Evolutionary conservation across 371 early-diverging fungal genomes (phyloP), one percentile per base, ranked within the genome.

Genomic region (Capniomyces stellatus): DNA sequence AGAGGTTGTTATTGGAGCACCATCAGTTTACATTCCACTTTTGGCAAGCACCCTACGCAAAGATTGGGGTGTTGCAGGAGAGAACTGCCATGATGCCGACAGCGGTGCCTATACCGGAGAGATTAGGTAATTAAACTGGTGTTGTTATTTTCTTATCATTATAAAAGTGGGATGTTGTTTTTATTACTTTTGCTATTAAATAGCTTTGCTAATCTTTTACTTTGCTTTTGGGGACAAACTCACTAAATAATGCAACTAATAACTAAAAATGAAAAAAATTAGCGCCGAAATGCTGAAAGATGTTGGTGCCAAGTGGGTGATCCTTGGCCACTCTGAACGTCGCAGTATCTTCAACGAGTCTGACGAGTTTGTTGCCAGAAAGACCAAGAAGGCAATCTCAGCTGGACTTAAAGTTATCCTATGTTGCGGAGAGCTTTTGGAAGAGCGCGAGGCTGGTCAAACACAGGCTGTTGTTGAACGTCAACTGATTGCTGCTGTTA

Each of bases 281-380:
- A 83, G 91, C 67, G 79, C 91, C 59, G 86, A 86, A 63, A 86
- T 92, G 79, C 78, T 99, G 63, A 92, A 90, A 76, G 99, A 99
- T 64, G 69, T 93, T 50, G 79, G 78, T 56, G 85, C 94, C 66
- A 77, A 85, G 57, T 98, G 93, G 92, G 87, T 86, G 53, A 86
- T 99, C 58, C 75, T 98, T 58, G 99, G 99, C 57, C 99, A 99
- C 82, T 97, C 97, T 60, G 99, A 99, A 72, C 88, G 99, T 66
- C 83, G 98, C 64, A 83, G 80, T 63, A 78, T 86, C 67, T 94
- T 93, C 69, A 63, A 74, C 35, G 99, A 99, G 72, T 73, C 83
- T 41, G 84, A 88, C 63, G 85, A 92, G 68, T 69, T 85, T 41
- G 79, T 92, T 39, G 90, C 84, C 59, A 71, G 81, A 54, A 97